A percentile compares a stretch with the other conserved stretches of the same genome.
Evolutionary conservation across 371 early-diverging fungal species (phyloP).

Genomic region (Fennellomyces sp.): DNA sequence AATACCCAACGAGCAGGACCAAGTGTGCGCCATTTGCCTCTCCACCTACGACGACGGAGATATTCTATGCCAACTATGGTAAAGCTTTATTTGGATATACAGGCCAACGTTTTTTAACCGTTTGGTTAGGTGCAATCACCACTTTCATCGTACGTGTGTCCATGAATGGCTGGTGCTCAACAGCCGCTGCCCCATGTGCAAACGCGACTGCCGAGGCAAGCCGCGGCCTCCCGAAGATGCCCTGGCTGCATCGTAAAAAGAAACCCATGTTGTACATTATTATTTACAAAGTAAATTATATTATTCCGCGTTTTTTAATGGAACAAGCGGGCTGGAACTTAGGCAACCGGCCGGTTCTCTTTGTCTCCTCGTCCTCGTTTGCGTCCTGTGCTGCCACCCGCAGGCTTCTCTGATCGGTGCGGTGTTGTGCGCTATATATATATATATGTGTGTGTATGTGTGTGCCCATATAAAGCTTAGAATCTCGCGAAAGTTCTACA

Average conservation of each 20-base stretch:
- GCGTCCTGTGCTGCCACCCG: conserved; percentile 2
- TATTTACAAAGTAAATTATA: background rate
- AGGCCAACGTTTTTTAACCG: background rate
- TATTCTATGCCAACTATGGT: conserved; percentile 59
- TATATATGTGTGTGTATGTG: background rate
- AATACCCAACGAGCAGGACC: conserved; percentile 49
- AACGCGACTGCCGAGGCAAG: conserved; percentile 27
- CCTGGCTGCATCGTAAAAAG: background rate
- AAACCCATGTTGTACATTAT: conserved; percentile 1
- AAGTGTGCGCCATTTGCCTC: conserved; percentile 67
- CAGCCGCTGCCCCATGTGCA: conserved; percentile 41
- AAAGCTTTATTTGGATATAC: conserved; percentile 10
- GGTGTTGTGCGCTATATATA: conserved; percentile 16
- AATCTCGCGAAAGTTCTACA: background rate
- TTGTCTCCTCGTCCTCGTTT: conserved; percentile 16
- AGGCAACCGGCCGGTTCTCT: conserved; percentile 14
- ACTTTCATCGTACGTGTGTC: conserved; percentile 38
- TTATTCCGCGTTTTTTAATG: background rate
- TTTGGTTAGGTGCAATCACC: conserved; percentile 35
- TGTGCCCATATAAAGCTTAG: background rate
- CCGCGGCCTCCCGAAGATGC: conserved; percentile 8
- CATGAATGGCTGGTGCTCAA: conserved; percentile 36
- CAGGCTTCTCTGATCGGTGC: conserved; percentile 1
- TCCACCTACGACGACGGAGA: conserved; percentile 69
- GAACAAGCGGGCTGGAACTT: background rate